A percentile compares a stretch with the other conserved stretches of the same genome.
These are phyloP conservation scores for Schwanniomyces sp. DNA, from an alignment of 805 yeast species.

Conservation along the genomic window DNA sequence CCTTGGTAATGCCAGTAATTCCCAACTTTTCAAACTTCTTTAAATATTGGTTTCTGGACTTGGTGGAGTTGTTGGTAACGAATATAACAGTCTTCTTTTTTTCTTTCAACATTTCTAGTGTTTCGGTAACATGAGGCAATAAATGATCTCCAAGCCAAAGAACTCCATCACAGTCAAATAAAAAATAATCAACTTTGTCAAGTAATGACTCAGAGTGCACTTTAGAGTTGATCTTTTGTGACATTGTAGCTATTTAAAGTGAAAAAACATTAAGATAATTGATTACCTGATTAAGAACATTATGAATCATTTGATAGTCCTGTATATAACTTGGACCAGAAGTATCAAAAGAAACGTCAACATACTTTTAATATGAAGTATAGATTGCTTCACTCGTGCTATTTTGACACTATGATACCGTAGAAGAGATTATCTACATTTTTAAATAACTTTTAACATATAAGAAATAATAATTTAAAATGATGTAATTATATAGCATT, in stretches of 20 bases:
- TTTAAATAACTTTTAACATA: not conserved
- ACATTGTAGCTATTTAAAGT: constrained; percentile 26
- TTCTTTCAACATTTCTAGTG: constrained; percentile 58
- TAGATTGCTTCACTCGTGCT: not conserved
- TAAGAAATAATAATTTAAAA: not conserved
- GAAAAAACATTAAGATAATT: not conserved
- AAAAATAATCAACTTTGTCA: constrained; percentile 72
- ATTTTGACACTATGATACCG: not conserved
- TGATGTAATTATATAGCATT: not conserved
- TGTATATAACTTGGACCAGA: not conserved
- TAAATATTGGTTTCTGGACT: constrained; percentile 76
- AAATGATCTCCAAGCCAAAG: constrained; percentile 87
- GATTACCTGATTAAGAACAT: not conserved
- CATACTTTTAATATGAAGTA: not conserved
- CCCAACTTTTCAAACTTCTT: constrained; percentile 64
- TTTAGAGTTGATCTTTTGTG: constrained; percentile 48
- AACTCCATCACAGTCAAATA: constrained; percentile 98
- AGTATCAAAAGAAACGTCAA: not conserved
- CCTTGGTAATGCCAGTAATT: constrained; percentile 49
- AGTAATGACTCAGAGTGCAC: constrained; percentile 56
- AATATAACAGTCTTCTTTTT: constrained; percentile 71
- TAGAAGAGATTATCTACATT: not conserved
- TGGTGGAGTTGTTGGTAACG: constrained; percentile 95
- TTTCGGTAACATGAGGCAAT: constrained; percentile 77
- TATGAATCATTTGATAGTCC: not conserved